Evolutionary conservation across 805 yeast genomes (phyloP).

Genomic region (Metschnikowia picachoensis): DNA sequence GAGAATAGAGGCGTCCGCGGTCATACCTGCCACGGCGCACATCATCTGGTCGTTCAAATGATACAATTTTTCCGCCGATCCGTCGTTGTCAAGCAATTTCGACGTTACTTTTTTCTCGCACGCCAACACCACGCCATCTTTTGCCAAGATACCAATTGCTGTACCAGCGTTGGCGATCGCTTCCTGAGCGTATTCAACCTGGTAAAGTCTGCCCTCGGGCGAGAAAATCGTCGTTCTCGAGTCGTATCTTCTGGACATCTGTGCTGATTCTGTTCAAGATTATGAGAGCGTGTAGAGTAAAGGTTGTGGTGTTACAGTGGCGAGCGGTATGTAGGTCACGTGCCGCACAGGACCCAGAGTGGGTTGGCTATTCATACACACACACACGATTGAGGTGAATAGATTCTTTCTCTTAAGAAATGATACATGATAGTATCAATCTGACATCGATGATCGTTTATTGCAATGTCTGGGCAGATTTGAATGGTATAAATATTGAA

Average conservation of each 20-base stretch:
- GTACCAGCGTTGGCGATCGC: slow-evolving; percentile 83
- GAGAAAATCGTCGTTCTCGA: slow-evolving; percentile 98
- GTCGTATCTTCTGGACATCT: slow-evolving; percentile 95
- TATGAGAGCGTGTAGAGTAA: not conserved
- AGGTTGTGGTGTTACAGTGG: slow-evolving; percentile 4
- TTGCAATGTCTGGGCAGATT: no score
- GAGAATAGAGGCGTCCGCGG: slow-evolving; percentile 91
- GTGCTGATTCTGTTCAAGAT: not conserved
- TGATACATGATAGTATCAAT: no score
- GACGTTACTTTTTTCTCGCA: slow-evolving; percentile 96
- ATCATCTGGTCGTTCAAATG: slow-evolving; percentile 73
- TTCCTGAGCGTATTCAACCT: slow-evolving; percentile 95
- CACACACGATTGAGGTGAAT: no score
- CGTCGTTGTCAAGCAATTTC: slow-evolving; percentile 89
- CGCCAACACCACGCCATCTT: slow-evolving; percentile 89
- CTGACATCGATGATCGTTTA: no score
- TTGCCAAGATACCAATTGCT: slow-evolving; percentile 71
- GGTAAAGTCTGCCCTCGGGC: slow-evolving; percentile 97
- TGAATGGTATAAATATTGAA: no score
- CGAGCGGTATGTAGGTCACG: slow-evolving; percentile 3
- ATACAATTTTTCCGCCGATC: slow-evolving; percentile 89
- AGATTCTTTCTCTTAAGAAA: no score
- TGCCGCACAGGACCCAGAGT: not conserved
- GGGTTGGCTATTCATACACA: no score
- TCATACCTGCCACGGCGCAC: slow-evolving; percentile 97